A percentile compares a stretch with the other conserved stretches of the same genome.
Evolutionary conservation across 805 yeast genomes (phyloP).

Genomic region (Pichia eremophila): DNA sequence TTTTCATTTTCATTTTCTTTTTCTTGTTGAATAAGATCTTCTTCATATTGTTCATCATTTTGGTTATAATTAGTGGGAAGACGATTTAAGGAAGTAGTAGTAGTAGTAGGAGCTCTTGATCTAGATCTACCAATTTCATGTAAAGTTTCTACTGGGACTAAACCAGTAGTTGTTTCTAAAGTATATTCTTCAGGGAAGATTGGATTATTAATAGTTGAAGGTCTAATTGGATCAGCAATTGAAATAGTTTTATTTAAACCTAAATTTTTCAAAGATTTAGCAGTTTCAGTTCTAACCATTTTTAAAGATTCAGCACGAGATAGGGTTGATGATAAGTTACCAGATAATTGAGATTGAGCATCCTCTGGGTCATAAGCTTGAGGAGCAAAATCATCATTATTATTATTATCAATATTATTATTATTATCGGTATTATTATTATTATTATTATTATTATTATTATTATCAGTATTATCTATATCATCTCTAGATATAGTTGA

Average conservation of each 20-base stretch:
- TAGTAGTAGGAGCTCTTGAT: slow-evolving; percentile 12
- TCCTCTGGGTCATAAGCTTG: slow-evolving; percentile 38
- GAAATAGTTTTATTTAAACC: slow-evolving; percentile 53
- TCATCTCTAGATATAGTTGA: too few relatives aligned
- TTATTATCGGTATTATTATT: too few relatives aligned
- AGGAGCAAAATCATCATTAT: slow-evolving; percentile 15
- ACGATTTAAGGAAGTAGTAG: slow-evolving; percentile 3
- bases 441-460: too few relatives aligned
- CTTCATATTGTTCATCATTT: slow-evolving; percentile 6
- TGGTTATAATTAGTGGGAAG: slow-evolving; percentile 13
- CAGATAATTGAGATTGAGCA: slow-evolving; percentile 36
- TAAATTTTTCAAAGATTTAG: slow-evolving; percentile 51
- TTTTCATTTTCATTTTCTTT: slow-evolving; percentile 1
- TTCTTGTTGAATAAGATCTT: slow-evolving; percentile 7
- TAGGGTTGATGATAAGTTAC: slow-evolving; percentile 18
- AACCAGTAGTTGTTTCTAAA: slow-evolving; percentile 78
- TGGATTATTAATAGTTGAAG: slow-evolving; percentile 45
- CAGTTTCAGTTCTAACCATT: slow-evolving; percentile 60
- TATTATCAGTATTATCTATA: too few relatives aligned
- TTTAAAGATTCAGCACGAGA: slow-evolving; percentile 29
- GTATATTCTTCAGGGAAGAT: slow-evolving; percentile 92
- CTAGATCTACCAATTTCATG: slow-evolving; percentile 51
- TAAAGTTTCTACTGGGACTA: slow-evolving; percentile 72
- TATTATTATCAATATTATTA: too few relatives aligned
- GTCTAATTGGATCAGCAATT: slow-evolving; percentile 47